These are phyloP conservation scores for Eucalyptus marginata DNA, from an alignment of 345 rosid species.

Conservation along the genomic window DNA sequence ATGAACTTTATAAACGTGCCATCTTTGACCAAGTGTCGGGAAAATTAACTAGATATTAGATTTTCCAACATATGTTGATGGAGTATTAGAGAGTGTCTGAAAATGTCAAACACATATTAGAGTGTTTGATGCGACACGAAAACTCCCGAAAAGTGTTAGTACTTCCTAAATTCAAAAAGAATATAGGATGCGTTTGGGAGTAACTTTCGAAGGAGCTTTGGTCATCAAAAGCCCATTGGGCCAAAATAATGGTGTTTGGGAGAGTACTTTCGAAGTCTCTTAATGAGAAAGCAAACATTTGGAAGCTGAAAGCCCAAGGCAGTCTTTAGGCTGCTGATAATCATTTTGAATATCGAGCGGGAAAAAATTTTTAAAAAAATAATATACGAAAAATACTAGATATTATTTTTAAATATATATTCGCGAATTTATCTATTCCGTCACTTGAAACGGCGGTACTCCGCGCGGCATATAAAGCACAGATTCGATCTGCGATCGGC, in stretches of 20 bases:
- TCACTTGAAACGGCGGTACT: not conserved
- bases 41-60: too few species aligned
- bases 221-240: too few species aligned
- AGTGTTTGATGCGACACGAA: rapidly evolving
- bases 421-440: not conserved
- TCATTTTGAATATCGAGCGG: not conserved
- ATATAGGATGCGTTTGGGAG: too few species aligned
- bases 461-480: not conserved
- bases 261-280: too few species aligned
- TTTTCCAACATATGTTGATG: rapidly evolving
- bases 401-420: not conserved
- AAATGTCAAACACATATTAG: rapidly evolving
- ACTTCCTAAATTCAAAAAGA: rapidly evolving
- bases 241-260: too few species aligned
- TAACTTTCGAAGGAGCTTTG: too few species aligned
- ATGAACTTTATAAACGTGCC: not conserved
- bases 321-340: not conserved
- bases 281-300: too few species aligned
- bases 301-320: too few species aligned
- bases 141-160: rapidly evolving
- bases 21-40: rapidly evolving
- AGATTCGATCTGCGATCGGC: not conserved
- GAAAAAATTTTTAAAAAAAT: too few species aligned
- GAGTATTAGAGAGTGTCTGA: rapidly evolving
- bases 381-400: too few species aligned